Conservation (phyloP, 768 basidiomycete species). For the Lactarius sp. region DNA sequence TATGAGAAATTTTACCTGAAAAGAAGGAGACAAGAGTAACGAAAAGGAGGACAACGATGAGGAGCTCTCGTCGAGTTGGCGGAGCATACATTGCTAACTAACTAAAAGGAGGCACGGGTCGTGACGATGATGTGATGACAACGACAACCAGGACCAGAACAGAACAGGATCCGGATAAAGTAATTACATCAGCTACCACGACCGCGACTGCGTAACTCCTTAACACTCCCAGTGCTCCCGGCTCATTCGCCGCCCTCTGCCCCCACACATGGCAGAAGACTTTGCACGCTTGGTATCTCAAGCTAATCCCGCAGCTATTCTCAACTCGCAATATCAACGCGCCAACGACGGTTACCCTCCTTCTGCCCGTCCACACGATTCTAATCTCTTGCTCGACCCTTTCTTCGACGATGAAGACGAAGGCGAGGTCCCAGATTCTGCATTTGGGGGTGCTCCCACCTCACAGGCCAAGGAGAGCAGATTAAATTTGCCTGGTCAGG, state of each 20-base stretch:
- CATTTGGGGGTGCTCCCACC: slow-evolving; percentile 48
- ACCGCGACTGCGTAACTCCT: background rate
- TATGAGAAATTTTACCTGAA: background rate
- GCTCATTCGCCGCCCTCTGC: slow-evolving; percentile 6
- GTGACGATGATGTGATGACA: no score
- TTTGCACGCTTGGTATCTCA: slow-evolving; percentile 68
- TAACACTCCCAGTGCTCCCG: background rate
- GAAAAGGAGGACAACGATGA: slow-evolving; percentile 31
- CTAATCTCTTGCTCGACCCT: slow-evolving; percentile 57
- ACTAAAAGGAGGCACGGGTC: no score
- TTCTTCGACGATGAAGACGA: slow-evolving; percentile 88
- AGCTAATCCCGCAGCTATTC: slow-evolving; percentile 58
- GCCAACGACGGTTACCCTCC: slow-evolving; percentile 60
- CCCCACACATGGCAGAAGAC: slow-evolving; percentile 57
- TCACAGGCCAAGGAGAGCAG: slow-evolving; percentile 45
- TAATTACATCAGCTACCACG: slow-evolving; percentile 5
- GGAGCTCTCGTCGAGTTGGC: slow-evolving; percentile 32
- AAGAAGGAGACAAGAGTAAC: slow-evolving; percentile 27
- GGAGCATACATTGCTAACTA: slow-evolving; percentile 14
- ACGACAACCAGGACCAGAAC: no score
- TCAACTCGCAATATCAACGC: slow-evolving; percentile 41
- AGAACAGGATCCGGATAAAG: background rate
- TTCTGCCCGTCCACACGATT: slow-evolving; percentile 40
- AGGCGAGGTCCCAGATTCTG: slow-evolving; percentile 55
- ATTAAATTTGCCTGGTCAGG: slow-evolving; percentile 53